phyloP scores from a whole-genome alignment of 305 asterid species.

The Fraxinus velutina region DNA sequence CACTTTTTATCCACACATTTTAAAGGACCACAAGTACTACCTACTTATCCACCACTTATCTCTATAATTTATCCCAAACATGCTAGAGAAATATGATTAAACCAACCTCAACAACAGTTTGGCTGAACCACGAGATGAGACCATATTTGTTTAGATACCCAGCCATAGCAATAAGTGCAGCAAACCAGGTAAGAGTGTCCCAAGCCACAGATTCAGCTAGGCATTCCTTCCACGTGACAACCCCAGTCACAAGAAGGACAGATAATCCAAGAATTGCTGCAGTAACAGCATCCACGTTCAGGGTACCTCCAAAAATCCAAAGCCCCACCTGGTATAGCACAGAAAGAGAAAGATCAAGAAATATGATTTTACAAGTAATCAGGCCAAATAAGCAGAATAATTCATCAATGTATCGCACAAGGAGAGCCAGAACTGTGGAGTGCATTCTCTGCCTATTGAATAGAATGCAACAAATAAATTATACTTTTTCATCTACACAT shows the following conservation, averaged over 20 bases:
- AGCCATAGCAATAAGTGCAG: constrained; percentile 99
- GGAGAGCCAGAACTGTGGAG: too few species aligned
- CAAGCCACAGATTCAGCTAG: constrained; percentile 94
- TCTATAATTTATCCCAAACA: neutral
- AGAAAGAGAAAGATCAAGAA: neutral
- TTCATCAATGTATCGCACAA: neutral
- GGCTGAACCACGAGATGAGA: constrained; percentile 95
- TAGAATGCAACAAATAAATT: too few species aligned
- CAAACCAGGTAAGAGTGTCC: constrained; percentile 99
- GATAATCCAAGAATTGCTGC: constrained; percentile 95
- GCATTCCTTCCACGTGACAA: constrained; percentile 98
- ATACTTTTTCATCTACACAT: too few species aligned
- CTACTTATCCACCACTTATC: too few species aligned
- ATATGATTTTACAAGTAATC: neutral
- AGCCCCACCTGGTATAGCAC: constrained; percentile 68
- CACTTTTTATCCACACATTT: too few species aligned
- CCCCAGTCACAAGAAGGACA: constrained; percentile 82
- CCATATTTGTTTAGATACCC: constrained; percentile 96
- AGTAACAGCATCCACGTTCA: constrained; percentile 86
- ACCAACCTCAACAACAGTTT: constrained; percentile 75
- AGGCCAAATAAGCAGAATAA: neutral
- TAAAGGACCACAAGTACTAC: too few species aligned
- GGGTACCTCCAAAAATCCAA: constrained; percentile 74
- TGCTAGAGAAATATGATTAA: neutral
- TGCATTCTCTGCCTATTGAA: too few species aligned